Evolutionary conservation across 2,329 filamentous ascomycete species (phyloP).

Genomic region (Sporothrix pallida): DNA sequence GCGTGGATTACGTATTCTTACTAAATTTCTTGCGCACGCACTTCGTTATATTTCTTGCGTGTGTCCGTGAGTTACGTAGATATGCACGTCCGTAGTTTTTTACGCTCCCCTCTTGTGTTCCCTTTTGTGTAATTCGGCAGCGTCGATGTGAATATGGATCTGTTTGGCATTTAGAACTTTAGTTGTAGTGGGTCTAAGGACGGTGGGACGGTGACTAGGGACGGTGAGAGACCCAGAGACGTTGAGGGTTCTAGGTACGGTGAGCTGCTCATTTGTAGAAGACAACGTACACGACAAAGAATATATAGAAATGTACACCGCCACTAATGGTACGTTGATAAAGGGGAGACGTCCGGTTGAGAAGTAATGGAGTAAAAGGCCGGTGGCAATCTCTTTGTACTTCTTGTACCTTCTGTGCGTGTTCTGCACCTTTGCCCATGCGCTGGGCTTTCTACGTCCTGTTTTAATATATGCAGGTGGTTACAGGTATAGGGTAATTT

Average conservation of each 20-base stretch:
- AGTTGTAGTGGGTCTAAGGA: slow-evolving; percentile 2
- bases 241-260: not conserved
- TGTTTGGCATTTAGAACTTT: slow-evolving; percentile 1
- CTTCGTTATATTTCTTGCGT: not conserved
- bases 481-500: slow-evolving; percentile 12
- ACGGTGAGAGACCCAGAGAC: not conserved
- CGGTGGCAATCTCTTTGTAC: not conserved
- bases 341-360: not conserved
- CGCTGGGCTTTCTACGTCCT: slow-evolving; percentile 3
- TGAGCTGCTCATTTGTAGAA: not conserved
- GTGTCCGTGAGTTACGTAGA: not conserved
- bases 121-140: not conserved
- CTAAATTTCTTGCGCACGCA: too few species aligned
- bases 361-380: slow-evolving; percentile 1
- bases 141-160: not conserved
- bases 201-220: not conserved
- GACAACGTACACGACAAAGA: not conserved
- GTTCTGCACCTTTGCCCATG: not conserved
- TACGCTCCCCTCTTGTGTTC: slow-evolving; percentile 2
- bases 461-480: not conserved
- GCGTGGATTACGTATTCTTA: too few species aligned
- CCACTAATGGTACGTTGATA: not conserved
- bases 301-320: not conserved
- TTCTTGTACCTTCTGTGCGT: not conserved
- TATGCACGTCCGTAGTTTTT: slow-evolving; percentile 1